phyloP scores from a whole-genome alignment of 2,329 filamentous ascomycete species.

The Lecanicillium sp. region DNA sequence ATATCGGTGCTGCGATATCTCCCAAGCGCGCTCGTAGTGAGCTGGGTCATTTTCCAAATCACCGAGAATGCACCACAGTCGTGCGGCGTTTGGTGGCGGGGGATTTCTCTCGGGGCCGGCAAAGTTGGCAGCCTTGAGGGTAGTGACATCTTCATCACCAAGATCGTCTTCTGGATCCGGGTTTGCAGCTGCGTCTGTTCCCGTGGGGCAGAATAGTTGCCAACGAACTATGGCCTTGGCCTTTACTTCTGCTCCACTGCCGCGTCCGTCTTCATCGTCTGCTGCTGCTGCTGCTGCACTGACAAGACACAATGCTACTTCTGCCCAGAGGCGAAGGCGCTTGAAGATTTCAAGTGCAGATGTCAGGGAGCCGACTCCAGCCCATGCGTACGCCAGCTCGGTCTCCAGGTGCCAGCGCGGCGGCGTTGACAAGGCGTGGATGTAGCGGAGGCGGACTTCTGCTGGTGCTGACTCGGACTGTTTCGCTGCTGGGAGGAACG shows the following conservation, averaged over 20 bases:
- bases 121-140: constrained; percentile 45
- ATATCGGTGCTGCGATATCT: constrained; percentile 71
- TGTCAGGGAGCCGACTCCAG: constrained; percentile 73
- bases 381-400: constrained; percentile 90
- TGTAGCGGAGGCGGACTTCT: constrained; percentile 68
- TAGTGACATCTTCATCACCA: constrained; percentile 40
- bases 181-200: constrained; percentile 16
- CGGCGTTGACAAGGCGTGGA: constrained; percentile 76
- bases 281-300: constrained; percentile 50
- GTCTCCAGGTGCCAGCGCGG: constrained; percentile 91
- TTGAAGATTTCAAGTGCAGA: constrained; percentile 96
- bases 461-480: constrained; percentile 70
- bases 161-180: constrained; percentile 42
- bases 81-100: constrained; percentile 71
- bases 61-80: constrained; percentile 87
- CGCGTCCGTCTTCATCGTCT: constrained; percentile 40
- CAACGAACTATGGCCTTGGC: constrained; percentile 68
- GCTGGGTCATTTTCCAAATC: constrained; percentile 70
- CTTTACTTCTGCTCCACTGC: constrained; percentile 63
- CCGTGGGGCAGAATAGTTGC: constrained; percentile 65
- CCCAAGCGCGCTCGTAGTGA: constrained; percentile 83
- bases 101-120: constrained; percentile 58
- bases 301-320: constrained; percentile 85
- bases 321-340: constrained; percentile 85
- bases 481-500: constrained; percentile 74